Base-by-base conservation (phyloP, 2,329 filamentous ascomycete species). In the Penicillium sp. region DNA sequence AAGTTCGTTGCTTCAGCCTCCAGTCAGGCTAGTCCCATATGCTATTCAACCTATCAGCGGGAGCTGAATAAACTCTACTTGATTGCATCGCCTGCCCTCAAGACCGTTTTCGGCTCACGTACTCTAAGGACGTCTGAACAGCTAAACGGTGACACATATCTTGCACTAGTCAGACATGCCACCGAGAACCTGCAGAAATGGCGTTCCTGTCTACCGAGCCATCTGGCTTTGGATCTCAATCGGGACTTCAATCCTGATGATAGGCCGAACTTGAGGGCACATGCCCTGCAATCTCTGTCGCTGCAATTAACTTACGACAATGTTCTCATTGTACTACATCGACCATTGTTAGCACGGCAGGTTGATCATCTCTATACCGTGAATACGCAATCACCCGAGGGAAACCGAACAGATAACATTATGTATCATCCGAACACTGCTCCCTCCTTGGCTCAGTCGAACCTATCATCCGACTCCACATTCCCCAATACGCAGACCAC, bases 291-390 rank as follows among this genome's bases (percentile, higher is more conserved):
- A 56, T 69, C 75, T 1, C 54, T 78, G n/a, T 71, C 76, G 9
- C 51, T 78, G n/a, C 72, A 77, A 41, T 59, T 78, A 5, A 77
- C 76, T 1, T 78, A 74, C 35, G 75, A 78, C 56, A 78, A 76
- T 50, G 59, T 78, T 5, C 62, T 76, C 5, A 76, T 78, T 38
- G 70, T 78, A 4, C 63, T 78, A 7, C 72, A 77, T 57, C 73
- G 75, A n/a, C 76, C 76, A 5, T 63, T 77, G 5, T 56, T 77
- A 5, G 71, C 73, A n/a, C 59, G 67, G 43, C 70, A 74, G 25
- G 68, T 73, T 14, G 63, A 73, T 41, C 61, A 69, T 53, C 57
- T 74, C 8, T 63, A 62, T 3, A 58, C 50, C 0, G 50, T 45
- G 9, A 56, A 51, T 17, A 25, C 47, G 7, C 37, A 17, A 11